These are phyloP conservation scores for Penicillium argentinense DNA, from an alignment of 495 filamentous ascomycete genomes.

Conservation along the genomic window DNA sequence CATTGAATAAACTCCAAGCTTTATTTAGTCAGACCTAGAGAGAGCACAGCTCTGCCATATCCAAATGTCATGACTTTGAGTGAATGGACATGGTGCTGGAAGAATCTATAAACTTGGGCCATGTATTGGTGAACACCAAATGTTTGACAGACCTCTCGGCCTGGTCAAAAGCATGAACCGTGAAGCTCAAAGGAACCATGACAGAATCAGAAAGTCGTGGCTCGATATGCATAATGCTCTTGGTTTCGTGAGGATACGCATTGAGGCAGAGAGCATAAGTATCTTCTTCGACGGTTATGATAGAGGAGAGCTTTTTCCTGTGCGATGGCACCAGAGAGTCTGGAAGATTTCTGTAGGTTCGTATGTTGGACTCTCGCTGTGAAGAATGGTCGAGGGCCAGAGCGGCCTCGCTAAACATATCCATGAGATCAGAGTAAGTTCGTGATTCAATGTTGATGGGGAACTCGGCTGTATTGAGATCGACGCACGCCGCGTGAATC, in stretches of 20 bases:
- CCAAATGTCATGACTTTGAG: no score
- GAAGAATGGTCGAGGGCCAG: no score
- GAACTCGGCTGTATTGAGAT: constrained; percentile 46
- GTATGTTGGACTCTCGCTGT: no score
- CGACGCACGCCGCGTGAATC: constrained; percentile 52
- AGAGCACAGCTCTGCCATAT: no score
- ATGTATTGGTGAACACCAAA: constrained; percentile 60
- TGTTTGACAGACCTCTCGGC: constrained; percentile 58
- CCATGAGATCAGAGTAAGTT: constrained; percentile 35
- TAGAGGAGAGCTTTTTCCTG: constrained; percentile 5
- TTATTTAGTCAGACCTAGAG: no score
- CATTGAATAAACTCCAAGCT: no score
- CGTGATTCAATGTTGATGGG: constrained; percentile 54
- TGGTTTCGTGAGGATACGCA: constrained; percentile 5
- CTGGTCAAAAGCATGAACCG: constrained; percentile 46
- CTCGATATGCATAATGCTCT: constrained; percentile 12
- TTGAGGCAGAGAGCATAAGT: constrained; percentile 10
- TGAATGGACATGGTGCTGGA: constrained; percentile 9
- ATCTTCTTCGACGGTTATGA: constrained; percentile 5
- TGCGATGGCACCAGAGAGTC: constrained; percentile 5
- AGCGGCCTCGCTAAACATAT: constrained; percentile 37
- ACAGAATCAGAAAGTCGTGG: constrained; percentile 11
- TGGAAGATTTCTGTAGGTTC: constrained; percentile 3
- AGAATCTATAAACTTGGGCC: constrained; percentile 52
- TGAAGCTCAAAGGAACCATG: constrained; percentile 45